Conservation (phyloP, 148 eudicot species). For the Vaccinium corymbosum region DNA sequence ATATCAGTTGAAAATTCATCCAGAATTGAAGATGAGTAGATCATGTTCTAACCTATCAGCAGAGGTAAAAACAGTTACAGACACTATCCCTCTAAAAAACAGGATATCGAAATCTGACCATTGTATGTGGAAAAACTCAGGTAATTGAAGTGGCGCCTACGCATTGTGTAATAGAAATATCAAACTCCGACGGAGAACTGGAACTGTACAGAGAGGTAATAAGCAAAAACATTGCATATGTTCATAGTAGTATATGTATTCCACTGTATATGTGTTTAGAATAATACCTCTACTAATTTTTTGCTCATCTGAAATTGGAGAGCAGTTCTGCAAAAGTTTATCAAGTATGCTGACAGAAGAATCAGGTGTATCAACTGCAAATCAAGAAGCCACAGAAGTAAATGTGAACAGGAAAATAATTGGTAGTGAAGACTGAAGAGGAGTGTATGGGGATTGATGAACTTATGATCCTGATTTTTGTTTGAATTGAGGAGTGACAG, state of each 20-base stretch:
- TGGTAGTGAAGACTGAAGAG: not conserved
- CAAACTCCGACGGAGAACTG: constrained; percentile 40
- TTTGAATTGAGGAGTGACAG: not conserved
- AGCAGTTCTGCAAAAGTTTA: constrained; percentile 55
- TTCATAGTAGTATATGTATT: not conserved
- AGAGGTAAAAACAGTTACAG: constrained; percentile 30
- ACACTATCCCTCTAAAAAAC: not conserved
- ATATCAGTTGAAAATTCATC: constrained; percentile 42
- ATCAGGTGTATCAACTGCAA: constrained; percentile 20
- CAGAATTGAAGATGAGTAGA: constrained; percentile 29
- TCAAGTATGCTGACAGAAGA: constrained; percentile 38
- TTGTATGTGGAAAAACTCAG: constrained; percentile 16
- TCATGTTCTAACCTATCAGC: constrained; percentile 42
- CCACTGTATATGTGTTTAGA: not conserved
- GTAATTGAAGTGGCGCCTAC: constrained; percentile 51
- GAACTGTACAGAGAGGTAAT: constrained; percentile 9
- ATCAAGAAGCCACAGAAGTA: constrained; percentile 19
- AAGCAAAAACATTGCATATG: not conserved
- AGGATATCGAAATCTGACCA: constrained; percentile 1
- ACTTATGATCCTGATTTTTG: not conserved
- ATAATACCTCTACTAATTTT: not conserved
- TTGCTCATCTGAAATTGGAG: constrained; percentile 12
- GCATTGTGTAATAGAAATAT: constrained; percentile 51
- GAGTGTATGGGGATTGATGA: not conserved
- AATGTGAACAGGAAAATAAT: constrained; percentile 5